phyloP scores from a whole-genome alignment of 2,329 filamentous ascomycete species.

The Pseudogymnoascus sp. region DNA sequence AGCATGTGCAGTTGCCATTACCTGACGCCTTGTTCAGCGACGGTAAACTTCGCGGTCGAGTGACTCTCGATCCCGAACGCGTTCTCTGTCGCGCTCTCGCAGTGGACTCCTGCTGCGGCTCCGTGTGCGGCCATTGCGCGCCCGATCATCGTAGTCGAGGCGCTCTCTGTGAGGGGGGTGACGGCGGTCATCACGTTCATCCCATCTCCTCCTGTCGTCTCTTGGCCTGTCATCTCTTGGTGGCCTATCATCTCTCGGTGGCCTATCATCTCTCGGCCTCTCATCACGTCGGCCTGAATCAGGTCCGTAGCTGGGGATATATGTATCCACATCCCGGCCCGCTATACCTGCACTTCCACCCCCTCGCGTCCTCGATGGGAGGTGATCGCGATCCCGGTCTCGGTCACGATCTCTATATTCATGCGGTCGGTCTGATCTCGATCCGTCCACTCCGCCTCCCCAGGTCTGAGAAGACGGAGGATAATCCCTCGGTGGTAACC shows the following conservation, averaged over 20 bases:
- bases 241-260: conserved; percentile 31
- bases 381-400: conserved; percentile 25
- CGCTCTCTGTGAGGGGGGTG: conserved; percentile 33
- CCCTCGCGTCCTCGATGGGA: conserved; percentile 18
- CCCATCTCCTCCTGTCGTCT: conserved; percentile 29
- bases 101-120: conserved; percentile 39
- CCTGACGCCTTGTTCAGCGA: not conserved
- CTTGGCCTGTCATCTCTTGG: conserved; percentile 21
- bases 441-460: conserved; percentile 18
- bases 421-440: conserved; percentile 31
- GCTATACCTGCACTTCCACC: conserved; percentile 19
- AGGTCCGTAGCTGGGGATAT: conserved; percentile 41
- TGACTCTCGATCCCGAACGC: conserved; percentile 34
- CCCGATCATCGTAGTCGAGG: conserved; percentile 29
- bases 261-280: conserved; percentile 33
- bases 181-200: conserved; percentile 33
- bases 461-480: not conserved
- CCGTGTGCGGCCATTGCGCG: conserved; percentile 30
- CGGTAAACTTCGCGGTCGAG: conserved; percentile 18
- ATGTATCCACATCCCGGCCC: conserved; percentile 38
- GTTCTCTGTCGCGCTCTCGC: conserved; percentile 32
- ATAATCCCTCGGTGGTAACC: conserved; percentile 25
- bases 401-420: conserved; percentile 36
- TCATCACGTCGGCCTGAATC: conserved; percentile 26
- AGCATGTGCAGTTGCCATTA: not conserved